Conservation (phyloP, 345 rosid genomes). For the Eucalyptus lansdowneana region DNA sequence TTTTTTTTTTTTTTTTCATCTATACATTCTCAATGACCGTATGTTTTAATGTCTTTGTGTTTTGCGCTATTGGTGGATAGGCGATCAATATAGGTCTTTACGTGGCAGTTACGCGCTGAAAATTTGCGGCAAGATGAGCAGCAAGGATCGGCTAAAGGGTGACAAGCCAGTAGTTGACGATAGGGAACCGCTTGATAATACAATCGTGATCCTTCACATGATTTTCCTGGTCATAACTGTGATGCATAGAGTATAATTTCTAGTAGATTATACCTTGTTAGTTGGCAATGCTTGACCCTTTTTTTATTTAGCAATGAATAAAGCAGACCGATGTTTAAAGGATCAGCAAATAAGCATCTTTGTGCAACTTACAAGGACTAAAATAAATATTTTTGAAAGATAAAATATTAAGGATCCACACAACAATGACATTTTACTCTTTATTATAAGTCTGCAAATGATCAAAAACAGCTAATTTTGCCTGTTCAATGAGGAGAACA, state of each 20-base stretch:
- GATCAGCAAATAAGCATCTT: background rate
- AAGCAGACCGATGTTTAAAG: background rate
- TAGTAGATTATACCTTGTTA: background rate
- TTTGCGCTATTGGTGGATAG: background rate
- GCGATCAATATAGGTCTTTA: background rate
- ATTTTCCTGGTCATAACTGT: background rate
- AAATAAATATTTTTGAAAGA: background rate
- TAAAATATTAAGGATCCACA: too few relatives aligned
- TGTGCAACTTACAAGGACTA: rapidly evolving
- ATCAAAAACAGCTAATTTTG: too few relatives aligned
- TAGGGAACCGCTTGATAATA: background rate
- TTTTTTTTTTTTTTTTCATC: background rate
- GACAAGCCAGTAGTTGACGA: too few relatives aligned
- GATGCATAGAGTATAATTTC: background rate
- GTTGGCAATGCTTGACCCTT: background rate
- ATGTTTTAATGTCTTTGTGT: background rate
- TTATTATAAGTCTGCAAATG: too few relatives aligned
- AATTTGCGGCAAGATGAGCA: background rate
- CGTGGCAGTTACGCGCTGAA: background rate
- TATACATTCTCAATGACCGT: background rate
- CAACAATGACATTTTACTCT: too few relatives aligned
- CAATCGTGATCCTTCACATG: background rate
- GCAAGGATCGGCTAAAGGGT: too few relatives aligned
- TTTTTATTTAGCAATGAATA: background rate
- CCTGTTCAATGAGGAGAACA: too few relatives aligned